Evolutionary conservation across 352 stramenopile genomes (phyloP), one percentile per base, ranked within the genome.

Genomic region (Phytopythium sindhum): DNA sequence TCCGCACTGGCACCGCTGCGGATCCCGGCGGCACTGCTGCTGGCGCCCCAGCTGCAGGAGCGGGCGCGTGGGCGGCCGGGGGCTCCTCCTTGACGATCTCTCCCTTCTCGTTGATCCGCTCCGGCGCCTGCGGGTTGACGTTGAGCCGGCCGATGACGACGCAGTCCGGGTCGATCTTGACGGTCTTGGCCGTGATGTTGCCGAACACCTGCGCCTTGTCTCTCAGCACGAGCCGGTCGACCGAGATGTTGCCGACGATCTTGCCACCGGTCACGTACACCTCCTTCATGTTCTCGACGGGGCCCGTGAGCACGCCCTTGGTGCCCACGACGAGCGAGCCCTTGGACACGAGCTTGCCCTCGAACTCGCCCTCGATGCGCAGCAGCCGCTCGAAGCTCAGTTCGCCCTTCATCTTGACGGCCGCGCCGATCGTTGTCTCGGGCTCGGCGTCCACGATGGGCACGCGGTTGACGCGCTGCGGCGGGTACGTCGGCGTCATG

Each of bases 161-260:
- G 61, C 90, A 95, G 28, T 96, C 87, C 5, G 89, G 85, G 54
- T 97, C 89, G 64, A 97, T 95, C 65, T 90, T 91, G 51, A 97
- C 73, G 35, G 80, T 92, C 70, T 95, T 95, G 65, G 86, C 90
- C 6, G 86, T 95, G 64, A 97, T 91, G 68, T 96, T 94, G 57
- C 90, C 90, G 62, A 96, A 95, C 3, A 97, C 77, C 57, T 92
- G 78, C 19, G 85, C 89, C 65, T 94, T 91, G 75, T 93, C 85
- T 19, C 89, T 77, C 56, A 97, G 65, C 23, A 94, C 75, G 29
- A 97, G 80, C 67, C 88, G 86, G 51, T 96, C 86, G 2, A 95
- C 90, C 44, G 69, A 67, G 67, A 97, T 80, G 64, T 96, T 96
- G 61, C 90, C 90, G 26, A 96, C 65, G 66, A 97, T 84, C 63